Evolutionary conservation across 345 rosid genomes (phyloP), one percentile per base, ranked within the genome.

Genomic region (Arabis hirsuta): DNA sequence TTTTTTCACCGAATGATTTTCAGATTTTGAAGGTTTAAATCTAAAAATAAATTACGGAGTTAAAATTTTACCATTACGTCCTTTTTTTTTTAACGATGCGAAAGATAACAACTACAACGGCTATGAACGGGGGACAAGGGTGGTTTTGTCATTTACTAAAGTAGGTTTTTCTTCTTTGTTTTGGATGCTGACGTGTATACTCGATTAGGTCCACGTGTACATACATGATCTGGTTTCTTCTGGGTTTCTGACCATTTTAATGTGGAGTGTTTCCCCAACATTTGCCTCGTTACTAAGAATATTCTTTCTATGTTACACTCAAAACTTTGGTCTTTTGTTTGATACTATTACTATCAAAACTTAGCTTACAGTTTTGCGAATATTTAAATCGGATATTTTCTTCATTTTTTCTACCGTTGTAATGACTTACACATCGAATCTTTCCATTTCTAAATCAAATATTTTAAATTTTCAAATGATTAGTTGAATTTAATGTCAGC

Each of bases 231-330:
- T 43, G 63, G 69, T 43, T 66, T 67, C 5, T 66, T 66, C 10
- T 39, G 2, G 55, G 41, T 43, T 43, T 43, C 69, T 74, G 78
- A 74, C 73, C 68, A 67, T 45, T 55, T 32, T 22, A 59, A 76
- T 61, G 73, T 72, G 59, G 16, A 44, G 72, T 27, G 76, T 73
- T 74, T 71, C 70, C 69, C 79, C 64, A 46, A 46, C 74, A 62
- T 51, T 45, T 6, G 64, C 76, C 75, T 76, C 79, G 79, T 76
- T 76, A 50, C 60, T 72, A 55, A 59, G 73, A 71, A 79, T 80
- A 75, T 83, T 72, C 65, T 74, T 74, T 63, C 61, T 67, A 73
- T 56, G 12, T 72, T 67, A 75, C 77, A 69, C 85, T 79, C 79
- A 71, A 61, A 24, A 34, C 38, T 3, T 68, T 68, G 69, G 38